Evolutionary conservation across 768 basidiomycete genomes (phyloP).

Genomic region (Leccinellum rugosiceps): DNA sequence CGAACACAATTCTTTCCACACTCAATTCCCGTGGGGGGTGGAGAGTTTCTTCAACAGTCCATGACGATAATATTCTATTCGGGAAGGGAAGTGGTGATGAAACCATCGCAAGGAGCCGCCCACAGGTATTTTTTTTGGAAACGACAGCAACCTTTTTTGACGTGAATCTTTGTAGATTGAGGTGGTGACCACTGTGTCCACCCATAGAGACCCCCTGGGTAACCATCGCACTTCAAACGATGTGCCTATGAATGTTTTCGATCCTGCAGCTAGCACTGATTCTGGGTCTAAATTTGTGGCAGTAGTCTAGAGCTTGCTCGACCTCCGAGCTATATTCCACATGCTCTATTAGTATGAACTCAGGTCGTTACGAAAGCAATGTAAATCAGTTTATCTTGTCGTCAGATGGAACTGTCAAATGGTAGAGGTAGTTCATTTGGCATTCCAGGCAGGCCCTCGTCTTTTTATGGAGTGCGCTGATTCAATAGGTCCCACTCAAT

Average conservation of each 20-base stretch:
- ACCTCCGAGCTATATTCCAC: too few species aligned
- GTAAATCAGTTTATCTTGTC: not conserved
- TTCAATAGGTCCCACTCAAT: too few species aligned
- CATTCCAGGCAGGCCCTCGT: not conserved
- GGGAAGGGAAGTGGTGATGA: not conserved
- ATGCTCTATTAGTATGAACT: not conserved
- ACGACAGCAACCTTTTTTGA: not conserved
- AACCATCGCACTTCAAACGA: too few species aligned
- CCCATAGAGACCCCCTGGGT: too few species aligned
- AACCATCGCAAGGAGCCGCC: not conserved
- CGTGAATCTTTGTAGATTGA: not conserved
- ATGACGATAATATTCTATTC: conserved; percentile 10
- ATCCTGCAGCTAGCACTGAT: too few species aligned
- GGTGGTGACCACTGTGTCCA: not conserved
- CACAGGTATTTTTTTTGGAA: conserved; percentile 5
- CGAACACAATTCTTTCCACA: conserved; percentile 22
- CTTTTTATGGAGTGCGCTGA: not conserved
- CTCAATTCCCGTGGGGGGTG: conserved; percentile 23
- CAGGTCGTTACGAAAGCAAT: not conserved
- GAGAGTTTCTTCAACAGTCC: conserved; percentile 1
- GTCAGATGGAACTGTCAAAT: not conserved
- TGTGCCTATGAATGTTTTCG: too few species aligned
- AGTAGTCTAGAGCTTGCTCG: too few species aligned
- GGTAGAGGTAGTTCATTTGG: not conserved
- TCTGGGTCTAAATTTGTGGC: too few species aligned